phyloP scores from a whole-genome alignment of 75 land plant species.

The Larix kaempferi region DNA sequence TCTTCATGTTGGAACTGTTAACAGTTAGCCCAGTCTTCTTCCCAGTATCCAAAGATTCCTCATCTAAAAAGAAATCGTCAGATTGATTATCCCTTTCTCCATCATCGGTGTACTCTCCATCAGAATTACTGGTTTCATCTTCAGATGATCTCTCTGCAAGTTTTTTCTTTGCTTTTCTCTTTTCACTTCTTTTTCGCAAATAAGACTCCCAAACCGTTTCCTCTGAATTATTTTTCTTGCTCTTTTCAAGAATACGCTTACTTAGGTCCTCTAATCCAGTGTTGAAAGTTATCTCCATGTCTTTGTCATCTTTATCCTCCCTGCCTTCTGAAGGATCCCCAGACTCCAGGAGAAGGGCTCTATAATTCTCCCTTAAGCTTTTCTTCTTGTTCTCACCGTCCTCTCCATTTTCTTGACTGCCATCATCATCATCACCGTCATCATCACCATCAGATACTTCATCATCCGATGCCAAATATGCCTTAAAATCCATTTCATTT shows the following conservation, averaged over 20 bases:
- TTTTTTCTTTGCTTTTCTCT: constrained; percentile 53
- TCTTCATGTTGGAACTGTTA: constrained; percentile 9
- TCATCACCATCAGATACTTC: constrained; percentile 39
- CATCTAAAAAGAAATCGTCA: constrained; percentile 68
- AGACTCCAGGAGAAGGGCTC: constrained; percentile 41
- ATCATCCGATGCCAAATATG: constrained; percentile 79
- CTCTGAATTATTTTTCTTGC: constrained; percentile 58
- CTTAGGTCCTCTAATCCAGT: constrained; percentile 79
- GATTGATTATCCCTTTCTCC: constrained; percentile 15
- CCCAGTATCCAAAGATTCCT: constrained; percentile 37
- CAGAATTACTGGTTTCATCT: constrained; percentile 45
- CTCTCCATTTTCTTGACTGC: constrained; percentile 27
- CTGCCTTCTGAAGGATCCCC: constrained; percentile 43
- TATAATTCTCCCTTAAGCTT: constrained; percentile 39
- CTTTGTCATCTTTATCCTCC: constrained; percentile 49
- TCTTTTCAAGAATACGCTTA: constrained; percentile 74
- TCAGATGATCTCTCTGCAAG: constrained; percentile 41
- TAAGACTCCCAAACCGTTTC: constrained; percentile 88
- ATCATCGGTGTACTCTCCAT: constrained; percentile 13
- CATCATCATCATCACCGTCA: neutral
- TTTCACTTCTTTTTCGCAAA: constrained; percentile 78
- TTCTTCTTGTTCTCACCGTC: constrained; percentile 28
- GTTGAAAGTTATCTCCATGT: constrained; percentile 92
- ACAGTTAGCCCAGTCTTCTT: constrained; percentile 10
- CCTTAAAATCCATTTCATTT: constrained; percentile 70